These are phyloP conservation scores for Lachancea sp. DNA, from an alignment of 805 yeast species.

Conservation along the genomic window DNA sequence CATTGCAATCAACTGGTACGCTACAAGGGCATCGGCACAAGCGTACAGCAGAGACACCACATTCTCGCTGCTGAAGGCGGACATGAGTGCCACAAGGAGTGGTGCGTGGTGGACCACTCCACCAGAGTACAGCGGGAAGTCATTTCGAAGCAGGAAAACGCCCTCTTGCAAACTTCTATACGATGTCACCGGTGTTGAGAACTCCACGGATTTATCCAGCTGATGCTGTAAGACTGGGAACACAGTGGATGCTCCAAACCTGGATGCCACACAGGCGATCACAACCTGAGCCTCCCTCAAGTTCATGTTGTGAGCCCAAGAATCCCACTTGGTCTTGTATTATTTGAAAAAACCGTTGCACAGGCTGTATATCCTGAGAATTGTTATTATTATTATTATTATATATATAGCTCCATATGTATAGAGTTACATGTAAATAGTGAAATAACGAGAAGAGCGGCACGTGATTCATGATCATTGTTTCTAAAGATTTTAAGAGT, in stretches of 20 bases:
- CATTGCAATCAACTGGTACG: constrained; percentile 46
- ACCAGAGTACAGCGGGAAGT: constrained; percentile 68
- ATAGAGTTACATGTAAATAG: too few species aligned
- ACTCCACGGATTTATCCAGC: constrained; percentile 29
- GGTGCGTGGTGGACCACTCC: constrained; percentile 88
- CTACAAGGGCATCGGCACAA: constrained; percentile 50
- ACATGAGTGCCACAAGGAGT: constrained; percentile 44
- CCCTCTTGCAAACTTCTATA: constrained; percentile 56
- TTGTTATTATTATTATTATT: too few species aligned
- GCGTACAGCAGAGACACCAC: constrained; percentile 43
- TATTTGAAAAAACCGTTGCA: too few species aligned
- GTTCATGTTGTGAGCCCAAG: constrained; percentile 3
- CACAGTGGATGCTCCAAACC: constrained; percentile 16
- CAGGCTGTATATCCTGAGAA: too few species aligned
- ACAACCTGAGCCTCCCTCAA: constrained; percentile 12
- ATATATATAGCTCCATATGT: too few species aligned
- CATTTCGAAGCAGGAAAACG: constrained; percentile 49
- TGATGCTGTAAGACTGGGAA: constrained; percentile 24
- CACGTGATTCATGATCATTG: too few species aligned
- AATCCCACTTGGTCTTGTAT: too few species aligned
- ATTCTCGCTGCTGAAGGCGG: constrained; percentile 10
- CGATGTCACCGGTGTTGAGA: constrained; percentile 33
- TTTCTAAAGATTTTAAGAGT: too few species aligned
- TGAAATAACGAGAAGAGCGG: too few species aligned
- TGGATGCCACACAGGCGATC: constrained; percentile 15